These are phyloP conservation scores for Colletotrichum destructivum DNA, from an alignment of 2,329 filamentous ascomycete species.

Conservation along the genomic window DNA sequence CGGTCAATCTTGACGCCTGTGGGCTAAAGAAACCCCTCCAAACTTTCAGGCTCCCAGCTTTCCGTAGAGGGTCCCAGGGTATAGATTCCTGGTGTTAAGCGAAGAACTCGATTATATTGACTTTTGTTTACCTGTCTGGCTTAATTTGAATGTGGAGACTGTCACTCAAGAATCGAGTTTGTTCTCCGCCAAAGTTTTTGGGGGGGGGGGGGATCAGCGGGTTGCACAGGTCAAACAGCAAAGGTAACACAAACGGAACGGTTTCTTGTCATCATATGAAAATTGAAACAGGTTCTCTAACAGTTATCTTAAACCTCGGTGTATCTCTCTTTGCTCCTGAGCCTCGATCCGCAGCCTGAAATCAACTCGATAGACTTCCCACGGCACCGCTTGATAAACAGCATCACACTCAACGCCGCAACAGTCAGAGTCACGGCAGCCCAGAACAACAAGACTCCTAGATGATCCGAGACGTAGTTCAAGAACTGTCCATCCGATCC, in stretches of 20 bases:
- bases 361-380: slow-evolving; percentile 1
- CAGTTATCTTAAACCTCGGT: not conserved
- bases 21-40: not conserved
- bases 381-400: slow-evolving; percentile 4
- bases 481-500: slow-evolving; percentile 43
- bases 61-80: no score
- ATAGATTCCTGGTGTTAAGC: no score
- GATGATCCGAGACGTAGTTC: slow-evolving; percentile 45
- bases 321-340: not conserved
- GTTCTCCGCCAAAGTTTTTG: no score
- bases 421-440: not conserved
- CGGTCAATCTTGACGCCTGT: not conserved
- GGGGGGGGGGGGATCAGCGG: no score
- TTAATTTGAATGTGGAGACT: no score
- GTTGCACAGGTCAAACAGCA: no score
- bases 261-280: not conserved
- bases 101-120: no score
- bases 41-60: not conserved
- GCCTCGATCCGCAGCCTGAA: not conserved
- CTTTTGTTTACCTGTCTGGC: no score
- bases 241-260: not conserved
- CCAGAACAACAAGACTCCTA: not conserved
- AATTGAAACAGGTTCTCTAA: not conserved
- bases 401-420: not conserved
- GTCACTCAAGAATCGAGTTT: no score